Evolutionary conservation across 2,329 filamentous ascomycete genomes (phyloP).

Genomic region (Aspergillus japonicus): DNA sequence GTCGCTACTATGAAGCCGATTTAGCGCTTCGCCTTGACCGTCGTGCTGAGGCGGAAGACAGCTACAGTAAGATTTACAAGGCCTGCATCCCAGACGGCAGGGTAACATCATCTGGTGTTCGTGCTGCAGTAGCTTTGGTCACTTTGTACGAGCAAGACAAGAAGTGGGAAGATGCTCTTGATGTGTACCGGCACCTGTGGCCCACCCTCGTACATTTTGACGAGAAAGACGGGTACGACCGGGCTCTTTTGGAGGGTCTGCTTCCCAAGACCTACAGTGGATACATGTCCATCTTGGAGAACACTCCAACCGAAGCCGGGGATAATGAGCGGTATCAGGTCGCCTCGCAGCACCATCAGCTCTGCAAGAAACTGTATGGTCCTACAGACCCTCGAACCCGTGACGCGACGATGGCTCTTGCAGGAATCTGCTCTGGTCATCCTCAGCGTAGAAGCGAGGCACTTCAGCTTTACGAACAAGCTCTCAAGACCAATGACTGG

Average conservation of each 20-base stretch:
- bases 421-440: constrained; percentile 48
- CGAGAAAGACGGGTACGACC: constrained; percentile 41
- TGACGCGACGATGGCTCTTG: constrained; percentile 41
- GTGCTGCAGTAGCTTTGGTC: constrained; percentile 48
- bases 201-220: constrained; percentile 47
- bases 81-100: constrained; percentile 32
- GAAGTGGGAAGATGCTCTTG: constrained; percentile 48
- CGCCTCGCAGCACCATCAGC: constrained; percentile 50
- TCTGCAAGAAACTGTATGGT: constrained; percentile 43
- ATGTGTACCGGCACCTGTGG: constrained; percentile 50
- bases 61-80: constrained; percentile 48
- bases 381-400: constrained; percentile 37
- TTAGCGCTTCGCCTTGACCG: constrained; percentile 46
- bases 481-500: constrained; percentile 43
- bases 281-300: constrained; percentile 50
- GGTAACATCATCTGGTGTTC: constrained; percentile 43
- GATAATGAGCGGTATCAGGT: constrained; percentile 49
- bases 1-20: constrained; percentile 49
- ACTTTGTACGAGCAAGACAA: constrained; percentile 47
- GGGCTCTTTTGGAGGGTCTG: constrained; percentile 36
- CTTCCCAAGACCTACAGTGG: constrained; percentile 49
- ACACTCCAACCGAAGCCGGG: constrained; percentile 42
- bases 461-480: constrained; percentile 48
- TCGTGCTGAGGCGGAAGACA: constrained; percentile 33
- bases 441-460: constrained; percentile 48